Percentiles rank a stretch among this genome's conserved stretches.
These are phyloP conservation scores for Globisporangium radiosum DNA, from an alignment of 352 stramenopile species.

Conservation along the genomic window DNA sequence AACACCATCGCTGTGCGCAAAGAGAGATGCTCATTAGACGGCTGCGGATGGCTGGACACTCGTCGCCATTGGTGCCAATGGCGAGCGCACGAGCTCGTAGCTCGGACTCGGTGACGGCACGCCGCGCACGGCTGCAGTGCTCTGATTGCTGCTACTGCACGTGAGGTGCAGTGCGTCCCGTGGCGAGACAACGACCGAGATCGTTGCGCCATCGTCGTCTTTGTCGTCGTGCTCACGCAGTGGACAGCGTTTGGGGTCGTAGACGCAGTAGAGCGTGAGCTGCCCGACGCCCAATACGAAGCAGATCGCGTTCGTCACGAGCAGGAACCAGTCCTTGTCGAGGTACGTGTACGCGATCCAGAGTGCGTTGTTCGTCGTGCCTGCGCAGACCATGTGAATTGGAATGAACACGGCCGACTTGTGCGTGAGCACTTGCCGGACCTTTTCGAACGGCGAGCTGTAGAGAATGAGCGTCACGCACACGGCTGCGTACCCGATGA, in stretches of 20 bases:
- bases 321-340: conserved; percentile 39
- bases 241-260: conserved; percentile 33
- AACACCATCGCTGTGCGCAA: neutral
- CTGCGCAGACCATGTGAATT: conserved; percentile 46
- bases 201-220: conserved; percentile 1
- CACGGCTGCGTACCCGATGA: conserved; percentile 29
- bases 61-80: neutral
- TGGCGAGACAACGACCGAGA: conserved; percentile 2
- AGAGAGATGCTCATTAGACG: neutral
- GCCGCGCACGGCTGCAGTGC: neutral
- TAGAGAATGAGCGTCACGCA: conserved; percentile 47
- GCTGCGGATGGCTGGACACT: neutral
- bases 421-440: conserved; percentile 37
- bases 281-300: conserved; percentile 24
- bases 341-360: conserved; percentile 46
- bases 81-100: conserved; percentile 5
- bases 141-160: neutral
- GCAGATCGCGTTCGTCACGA: conserved; percentile 43
- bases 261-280: conserved; percentile 39
- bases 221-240: conserved; percentile 21
- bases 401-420: conserved; percentile 42
- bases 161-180: neutral
- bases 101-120: neutral
- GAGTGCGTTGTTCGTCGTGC: conserved; percentile 46
- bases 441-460: conserved; percentile 48